Percentiles rank a stretch among this genome's conserved stretches.
Evolutionary conservation across 2,329 filamentous ascomycete species (phyloP).

Genomic region (Venturia oleaginea): DNA sequence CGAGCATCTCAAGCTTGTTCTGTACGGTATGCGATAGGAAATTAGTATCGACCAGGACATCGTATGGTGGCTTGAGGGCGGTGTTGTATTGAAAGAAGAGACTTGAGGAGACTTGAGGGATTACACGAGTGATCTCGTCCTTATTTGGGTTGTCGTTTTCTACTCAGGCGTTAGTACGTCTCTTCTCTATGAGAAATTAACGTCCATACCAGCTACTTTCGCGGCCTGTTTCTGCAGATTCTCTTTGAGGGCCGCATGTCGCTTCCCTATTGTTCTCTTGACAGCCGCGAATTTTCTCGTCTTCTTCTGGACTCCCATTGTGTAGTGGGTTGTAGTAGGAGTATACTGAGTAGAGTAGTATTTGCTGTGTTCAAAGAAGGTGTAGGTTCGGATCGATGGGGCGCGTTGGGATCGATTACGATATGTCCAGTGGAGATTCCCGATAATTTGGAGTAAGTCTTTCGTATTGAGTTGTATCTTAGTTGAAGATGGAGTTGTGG

Average conservation of each 20-base stretch:
- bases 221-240: conserved; percentile 35
- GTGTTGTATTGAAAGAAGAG: conserved; percentile 61
- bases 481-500: too few species aligned
- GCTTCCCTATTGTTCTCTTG: conserved; percentile 74
- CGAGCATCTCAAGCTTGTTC: conserved; percentile 77
- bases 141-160: conserved; percentile 49
- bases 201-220: neutral
- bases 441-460: too few species aligned
- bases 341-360: too few species aligned
- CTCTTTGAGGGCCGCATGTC: conserved; percentile 73
- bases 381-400: too few species aligned
- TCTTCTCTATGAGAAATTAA: neutral
- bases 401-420: too few species aligned
- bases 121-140: conserved; percentile 62
- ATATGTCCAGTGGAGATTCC: too few species aligned
- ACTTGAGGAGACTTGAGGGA: conserved; percentile 66
- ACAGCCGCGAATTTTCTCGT: conserved; percentile 81
- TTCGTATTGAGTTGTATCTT: too few species aligned
- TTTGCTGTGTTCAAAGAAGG: too few species aligned
- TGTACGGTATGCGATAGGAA: conserved; percentile 87
- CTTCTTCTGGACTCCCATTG: conserved; percentile 82
- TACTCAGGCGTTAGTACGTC: conserved; percentile 24
- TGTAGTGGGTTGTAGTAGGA: too few species aligned
- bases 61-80: conserved; percentile 75
- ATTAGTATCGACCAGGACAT: conserved; percentile 76